Evolutionary conservation across 352 stramenopile genomes (phyloP), one percentile per base, ranked within the genome.

Genomic region (Phytophthora ohioensis): DNA sequence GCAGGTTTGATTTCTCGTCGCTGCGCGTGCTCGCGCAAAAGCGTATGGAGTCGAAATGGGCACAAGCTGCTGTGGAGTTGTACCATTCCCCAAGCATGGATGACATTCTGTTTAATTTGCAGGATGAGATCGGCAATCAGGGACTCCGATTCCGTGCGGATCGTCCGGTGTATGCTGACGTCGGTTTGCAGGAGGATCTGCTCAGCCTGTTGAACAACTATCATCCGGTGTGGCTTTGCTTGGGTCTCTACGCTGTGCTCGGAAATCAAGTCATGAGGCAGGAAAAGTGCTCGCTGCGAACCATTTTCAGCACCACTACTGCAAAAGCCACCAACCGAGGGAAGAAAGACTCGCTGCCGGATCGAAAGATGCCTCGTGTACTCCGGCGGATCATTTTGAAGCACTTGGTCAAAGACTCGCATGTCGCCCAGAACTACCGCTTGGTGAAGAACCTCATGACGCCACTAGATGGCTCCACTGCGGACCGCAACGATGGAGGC

Each of bases 201-300:
- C 76, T 97, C 5, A 67, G 73, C 15, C 73, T 98, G 3, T 69
- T 98, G 30, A 94, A 97, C 47, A 96, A 92, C 9, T 98, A 98
- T 65, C 84, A 97, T 36, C 91, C 90, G 1, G 84, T 95, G 5
- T 98, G 94, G 94, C 82, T 98, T 15, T 88, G 87, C 34, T 69
- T 98, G 7, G 94, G 88, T 0, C 76, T 98, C 6, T 91, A 97
- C 73, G 91, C 85, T 12, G 87, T 98, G 43, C 76, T 97, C 3
- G 91, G 89, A 6, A 77, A 78, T 34, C 69, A 78, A 54, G 75
- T 82, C 6, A 84, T 94, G 75, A 63, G 56, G 31, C 53, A 85
- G 36, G 87, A 92, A 52, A 85, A 87, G 41, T 91, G 84, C 38
- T 83, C 76, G 3, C 46, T 93, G 30, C 73, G 76, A 5, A 68